phyloP scores from a whole-genome alignment of 1,284 basidiomycete species.

The Inonotus obliquus region DNA sequence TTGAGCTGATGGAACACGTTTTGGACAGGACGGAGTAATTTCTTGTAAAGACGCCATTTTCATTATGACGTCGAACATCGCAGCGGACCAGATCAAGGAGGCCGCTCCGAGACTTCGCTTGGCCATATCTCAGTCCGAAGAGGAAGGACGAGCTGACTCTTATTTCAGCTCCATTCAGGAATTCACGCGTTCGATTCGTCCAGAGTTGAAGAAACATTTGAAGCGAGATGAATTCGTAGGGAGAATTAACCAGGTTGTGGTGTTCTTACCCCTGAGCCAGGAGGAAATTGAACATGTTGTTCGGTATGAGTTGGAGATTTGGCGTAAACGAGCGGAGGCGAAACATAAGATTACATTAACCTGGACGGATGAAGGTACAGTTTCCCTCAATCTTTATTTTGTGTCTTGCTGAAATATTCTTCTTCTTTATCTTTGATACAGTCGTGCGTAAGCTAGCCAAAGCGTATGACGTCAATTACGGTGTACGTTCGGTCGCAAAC shows the following conservation, averaged over 20 bases:
- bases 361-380: slow-evolving; percentile 9
- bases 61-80: slow-evolving; percentile 17
- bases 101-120: not conserved
- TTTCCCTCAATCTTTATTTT: not conserved
- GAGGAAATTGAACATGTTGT: slow-evolving; percentile 11
- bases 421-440: not conserved
- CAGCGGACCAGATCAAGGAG: slow-evolving; percentile 11
- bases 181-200: slow-evolving; percentile 12
- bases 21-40: slow-evolving; percentile 6
- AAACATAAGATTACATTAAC: slow-evolving; percentile 11
- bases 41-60: slow-evolving; percentile 15
- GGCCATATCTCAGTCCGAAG: slow-evolving; percentile 6
- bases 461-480: slow-evolving; percentile 16
- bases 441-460: slow-evolving; percentile 9
- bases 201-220: slow-evolving; percentile 2
- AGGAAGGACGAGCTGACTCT: slow-evolving; percentile 5
- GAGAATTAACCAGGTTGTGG: slow-evolving; percentile 13
- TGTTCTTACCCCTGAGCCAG: slow-evolving; percentile 13
- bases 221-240: slow-evolving; percentile 15
- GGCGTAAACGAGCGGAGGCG: slow-evolving; percentile 7
- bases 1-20: not conserved
- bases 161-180: slow-evolving; percentile 5
- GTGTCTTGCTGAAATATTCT: not conserved
- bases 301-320: slow-evolving; percentile 1
- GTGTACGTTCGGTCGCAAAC: slow-evolving; percentile 14